Base-by-base conservation (phyloP, 2,329 filamentous ascomycete species). In the Epichloe coenophiala region DNA sequence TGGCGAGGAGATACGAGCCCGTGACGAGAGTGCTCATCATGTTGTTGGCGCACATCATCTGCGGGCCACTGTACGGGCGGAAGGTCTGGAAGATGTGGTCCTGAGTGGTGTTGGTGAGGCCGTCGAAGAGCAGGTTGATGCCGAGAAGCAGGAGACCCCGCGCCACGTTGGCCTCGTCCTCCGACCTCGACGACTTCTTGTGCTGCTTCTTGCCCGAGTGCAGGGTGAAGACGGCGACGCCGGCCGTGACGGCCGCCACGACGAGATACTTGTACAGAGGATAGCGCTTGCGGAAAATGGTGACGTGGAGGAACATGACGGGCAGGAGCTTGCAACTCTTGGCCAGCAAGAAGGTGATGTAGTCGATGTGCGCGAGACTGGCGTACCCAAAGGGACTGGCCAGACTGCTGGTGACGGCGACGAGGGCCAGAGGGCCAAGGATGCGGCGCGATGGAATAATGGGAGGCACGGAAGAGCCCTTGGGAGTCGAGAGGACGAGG, bases 41-140 rank as follows among this genome's bases (percentile, higher is more conserved):
- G 65, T 97, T 98, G 68, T 96, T 88, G 39, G 91, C 90, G 65
- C 90, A 94, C 93, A 98, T 98, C 93, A 98, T 98, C 76, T 98
- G 93, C 53, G 91, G 89, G 9, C 93, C 93, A 3, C 81, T 80
- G 65, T 93, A 96, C 13, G 84, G 82, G 56, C 80, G 81, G 69
- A 89, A 95, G 6, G 80, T 76, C 56, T 71, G 69, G 66, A 97
- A 96, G 66, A 98, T 88, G 67, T 95, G 83, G 68, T 98, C 93
- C 73, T 98, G 93, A 2, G 91, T 95, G 49, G 85, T 89, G 68
- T 98, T 98, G 53, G 91, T 97, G 49, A 98, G 75, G 56, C 93
- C 93, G 66, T 98, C 93, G 61, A 98, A 93, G 19, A 98, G 78
- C 48, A 98, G 75, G 66, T 98, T 98, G 63, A 97, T 83, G 43